These are phyloP conservation scores for Thraustochytrium striatum DNA, from an alignment of 352 stramenopile genomes.

Conservation along the genomic window DNA sequence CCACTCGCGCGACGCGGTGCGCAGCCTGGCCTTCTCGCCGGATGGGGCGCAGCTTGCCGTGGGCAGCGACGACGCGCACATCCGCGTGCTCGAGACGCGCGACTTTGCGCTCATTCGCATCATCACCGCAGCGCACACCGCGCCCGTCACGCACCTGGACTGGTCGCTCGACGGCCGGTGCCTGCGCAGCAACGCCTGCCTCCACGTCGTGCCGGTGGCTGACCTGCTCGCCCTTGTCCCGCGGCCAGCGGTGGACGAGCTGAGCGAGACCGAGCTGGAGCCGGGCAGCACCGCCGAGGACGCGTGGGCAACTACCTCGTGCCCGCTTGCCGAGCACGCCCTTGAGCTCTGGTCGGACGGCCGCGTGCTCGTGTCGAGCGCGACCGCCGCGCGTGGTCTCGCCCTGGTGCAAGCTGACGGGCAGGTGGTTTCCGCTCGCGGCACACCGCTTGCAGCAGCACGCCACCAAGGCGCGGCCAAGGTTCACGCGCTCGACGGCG, in stretches of 20 bases:
- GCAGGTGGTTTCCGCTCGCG: neutral
- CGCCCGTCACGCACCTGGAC: conserved; percentile 15
- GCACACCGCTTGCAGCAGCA: neutral
- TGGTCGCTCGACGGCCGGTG: neutral
- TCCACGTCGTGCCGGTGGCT: neutral
- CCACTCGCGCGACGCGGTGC: conserved; percentile 8
- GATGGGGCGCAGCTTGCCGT: conserved; percentile 9
- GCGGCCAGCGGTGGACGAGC: neutral
- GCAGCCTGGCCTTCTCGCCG: neutral
- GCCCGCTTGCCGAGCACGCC: neutral
- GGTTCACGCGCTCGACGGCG: neutral
- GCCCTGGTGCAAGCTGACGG: neutral
- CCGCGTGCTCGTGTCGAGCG: no score
- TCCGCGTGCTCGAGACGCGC: conserved; percentile 10
- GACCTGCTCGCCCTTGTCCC: neutral
- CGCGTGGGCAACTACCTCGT: neutral
- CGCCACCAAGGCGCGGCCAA: neutral
- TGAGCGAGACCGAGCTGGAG: neutral
- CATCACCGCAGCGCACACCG: neutral
- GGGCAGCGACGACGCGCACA: conserved; percentile 4
- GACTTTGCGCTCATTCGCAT: conserved; percentile 9
- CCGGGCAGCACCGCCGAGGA: neutral
- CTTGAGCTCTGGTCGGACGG: neutral
- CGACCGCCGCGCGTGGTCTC: no score
- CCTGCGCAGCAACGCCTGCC: conserved; percentile 5